Base-by-base conservation (phyloP, 768 basidiomycete genomes). In the Dioszegia hungarica region DNA sequence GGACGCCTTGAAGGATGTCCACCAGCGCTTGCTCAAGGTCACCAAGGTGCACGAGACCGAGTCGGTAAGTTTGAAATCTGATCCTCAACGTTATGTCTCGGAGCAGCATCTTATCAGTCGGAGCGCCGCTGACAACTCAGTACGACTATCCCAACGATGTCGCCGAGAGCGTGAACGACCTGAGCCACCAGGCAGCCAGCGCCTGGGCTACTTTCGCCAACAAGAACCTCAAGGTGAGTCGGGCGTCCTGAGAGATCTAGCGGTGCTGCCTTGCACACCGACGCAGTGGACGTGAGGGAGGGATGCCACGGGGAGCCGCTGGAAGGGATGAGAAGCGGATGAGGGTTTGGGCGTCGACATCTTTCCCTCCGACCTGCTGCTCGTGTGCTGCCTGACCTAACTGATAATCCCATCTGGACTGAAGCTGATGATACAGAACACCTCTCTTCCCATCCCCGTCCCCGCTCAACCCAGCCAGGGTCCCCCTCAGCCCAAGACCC, bases 1-100 rank as follows among this genome's bases (percentile, higher is more conserved):
- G 37, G 95, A 99, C 77, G 90, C 90, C 28, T 83, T 99, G 50
- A 84, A 85, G 63, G 79, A 82, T 41, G 86, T 89, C 4, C 91
- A 94, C 72, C 71, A 86, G 51, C 72, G 82, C 2, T 60, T 97
- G 47, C 81, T 93, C 78, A 95, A 86, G 79, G 85, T 93, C 62
- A 84, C 89, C 64, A 88, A 83, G 69, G 93, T 89, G 22, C 95
- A 90, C 80, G 88, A 90, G 66, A 81, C 81, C 50, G 91, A 95
- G 75, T 80, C 86, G 5, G 74, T 75, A 51, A 57, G 73, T 68
- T n/a, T 49, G n/a, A n/a, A n/a, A n/a, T n/a, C n/a, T n/a, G n/a
- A n/a, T n/a, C n/a, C n/a, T n/a, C n/a, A n/a, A n/a, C n/a, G n/a
- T n/a, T n/a, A n/a, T n/a, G n/a, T n/a, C n/a, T n/a, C n/a, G n/a